Percentiles rank a stretch among this genome's conserved stretches.
Evolutionary conservation across 2,329 filamentous ascomycete species (phyloP).

Genomic region (Fusarium burgessii): DNA sequence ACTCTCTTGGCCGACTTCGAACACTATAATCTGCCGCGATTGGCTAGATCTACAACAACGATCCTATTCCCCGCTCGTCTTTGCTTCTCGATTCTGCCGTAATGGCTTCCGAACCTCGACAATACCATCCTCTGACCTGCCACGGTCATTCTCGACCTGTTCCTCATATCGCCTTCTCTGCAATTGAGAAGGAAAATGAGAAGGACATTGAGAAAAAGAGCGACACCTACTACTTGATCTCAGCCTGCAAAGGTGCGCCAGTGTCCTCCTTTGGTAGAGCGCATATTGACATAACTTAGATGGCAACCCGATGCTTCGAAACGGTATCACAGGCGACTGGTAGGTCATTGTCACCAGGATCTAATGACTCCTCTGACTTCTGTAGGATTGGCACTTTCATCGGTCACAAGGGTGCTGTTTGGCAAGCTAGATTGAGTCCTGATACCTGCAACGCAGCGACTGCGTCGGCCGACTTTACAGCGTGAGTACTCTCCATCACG

Average conservation of each 20-base stretch:
- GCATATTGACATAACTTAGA: constrained; percentile 65
- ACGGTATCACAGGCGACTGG: constrained; percentile 96
- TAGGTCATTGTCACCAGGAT: constrained; percentile 53
- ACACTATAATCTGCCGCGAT: constrained; percentile 6
- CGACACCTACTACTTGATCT: constrained; percentile 92
- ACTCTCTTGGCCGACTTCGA: constrained; percentile 13
- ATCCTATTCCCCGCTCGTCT: background rate
- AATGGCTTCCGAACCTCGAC: constrained; percentile 58
- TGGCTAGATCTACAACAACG: constrained; percentile 3
- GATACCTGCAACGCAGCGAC: constrained; percentile 92
- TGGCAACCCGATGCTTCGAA: constrained; percentile 97
- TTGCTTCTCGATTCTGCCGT: constrained; percentile 22
- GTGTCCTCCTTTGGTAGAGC: constrained; percentile 18
- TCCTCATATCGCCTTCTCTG: constrained; percentile 90
- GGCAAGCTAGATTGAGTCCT: constrained; percentile 91
- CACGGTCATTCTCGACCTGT: constrained; percentile 95
- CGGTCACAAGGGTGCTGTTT: constrained; percentile 97
- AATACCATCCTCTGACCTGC: constrained; percentile 90
- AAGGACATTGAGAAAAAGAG: constrained; percentile 69
- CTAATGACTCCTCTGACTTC: constrained; percentile 30
- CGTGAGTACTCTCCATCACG: constrained; percentile 64
- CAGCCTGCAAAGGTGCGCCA: constrained; percentile 83
- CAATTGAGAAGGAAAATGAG: constrained; percentile 82
- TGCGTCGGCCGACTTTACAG: constrained; percentile 94
- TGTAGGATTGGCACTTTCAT: constrained; percentile 95